These are phyloP conservation scores for Rubia tinctorum DNA, from an alignment of 305 asterid species.

Conservation along the genomic window DNA sequence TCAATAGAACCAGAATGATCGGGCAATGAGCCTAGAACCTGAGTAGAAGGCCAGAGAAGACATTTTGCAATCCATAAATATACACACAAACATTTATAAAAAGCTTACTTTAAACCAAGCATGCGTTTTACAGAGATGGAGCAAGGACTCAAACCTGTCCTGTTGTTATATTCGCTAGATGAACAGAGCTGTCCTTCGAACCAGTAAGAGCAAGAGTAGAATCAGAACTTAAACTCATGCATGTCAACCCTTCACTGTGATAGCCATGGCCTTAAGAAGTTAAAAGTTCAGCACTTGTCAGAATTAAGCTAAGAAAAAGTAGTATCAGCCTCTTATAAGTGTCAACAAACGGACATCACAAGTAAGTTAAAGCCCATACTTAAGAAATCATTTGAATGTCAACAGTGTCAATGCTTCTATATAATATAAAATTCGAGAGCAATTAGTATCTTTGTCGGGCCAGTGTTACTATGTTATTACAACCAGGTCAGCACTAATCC, in stretches of 20 bases:
- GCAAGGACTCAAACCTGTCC: constrained; percentile 47
- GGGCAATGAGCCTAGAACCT: constrained; percentile 73
- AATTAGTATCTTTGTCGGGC: not conserved
- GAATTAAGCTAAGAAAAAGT: not conserved
- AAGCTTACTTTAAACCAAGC: not conserved
- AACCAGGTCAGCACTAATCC: not conserved
- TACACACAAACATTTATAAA: not conserved
- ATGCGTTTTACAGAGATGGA: not conserved
- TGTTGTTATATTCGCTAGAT: constrained; percentile 62
- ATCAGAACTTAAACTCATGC: constrained; percentile 72
- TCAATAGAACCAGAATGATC: constrained; percentile 84
- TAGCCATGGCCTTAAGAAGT: constrained; percentile 59
- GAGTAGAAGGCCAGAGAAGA: constrained; percentile 21
- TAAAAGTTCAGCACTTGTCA: not conserved
- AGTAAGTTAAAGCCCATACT: not conserved
- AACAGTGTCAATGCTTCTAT: not conserved
- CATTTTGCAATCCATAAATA: not conserved
- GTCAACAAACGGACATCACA: not conserved
- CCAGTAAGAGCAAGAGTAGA: constrained; percentile 78
- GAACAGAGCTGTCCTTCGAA: constrained; percentile 67
- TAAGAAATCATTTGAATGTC: not conserved
- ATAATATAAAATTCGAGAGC: not conserved
- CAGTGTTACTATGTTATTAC: not conserved
- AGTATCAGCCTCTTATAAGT: not conserved
- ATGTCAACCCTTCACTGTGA: constrained; percentile 74